These are phyloP conservation scores for Herpetospermum pedunculosum DNA, from an alignment of 306 rosid genomes.

Conservation along the genomic window DNA sequence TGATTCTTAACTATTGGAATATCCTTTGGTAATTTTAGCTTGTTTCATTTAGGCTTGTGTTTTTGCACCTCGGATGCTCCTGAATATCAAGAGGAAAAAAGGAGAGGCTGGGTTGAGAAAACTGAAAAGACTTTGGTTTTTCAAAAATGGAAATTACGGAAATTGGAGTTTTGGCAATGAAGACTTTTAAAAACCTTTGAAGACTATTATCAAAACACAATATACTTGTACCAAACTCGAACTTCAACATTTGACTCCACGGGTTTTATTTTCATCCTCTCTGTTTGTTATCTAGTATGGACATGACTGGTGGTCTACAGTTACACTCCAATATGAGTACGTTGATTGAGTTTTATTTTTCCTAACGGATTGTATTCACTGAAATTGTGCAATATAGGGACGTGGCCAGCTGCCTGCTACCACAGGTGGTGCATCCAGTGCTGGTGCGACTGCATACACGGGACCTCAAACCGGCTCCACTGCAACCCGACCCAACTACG, in stretches of 20 bases:
- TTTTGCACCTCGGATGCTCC: too few relatives aligned
- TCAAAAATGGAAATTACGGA: too few relatives aligned
- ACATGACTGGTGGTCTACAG: neutral
- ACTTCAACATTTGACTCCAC: neutral
- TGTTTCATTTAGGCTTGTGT: neutral
- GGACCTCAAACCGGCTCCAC: conserved; percentile 49
- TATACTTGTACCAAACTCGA: too few relatives aligned
- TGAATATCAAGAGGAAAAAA: too few relatives aligned
- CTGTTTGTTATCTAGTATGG: neutral
- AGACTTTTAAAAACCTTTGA: too few relatives aligned
- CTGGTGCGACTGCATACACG: conserved; percentile 16
- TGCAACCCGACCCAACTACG: conserved; percentile 16
- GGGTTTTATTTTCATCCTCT: neutral
- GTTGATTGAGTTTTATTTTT: neutral
- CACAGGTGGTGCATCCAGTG: conserved; percentile 14
- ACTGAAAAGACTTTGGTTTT: too few relatives aligned
- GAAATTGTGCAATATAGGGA: conserved; percentile 44
- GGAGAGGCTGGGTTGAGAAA: too few relatives aligned
- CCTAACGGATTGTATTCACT: neutral
- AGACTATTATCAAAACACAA: too few relatives aligned
- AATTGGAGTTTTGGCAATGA: too few relatives aligned
- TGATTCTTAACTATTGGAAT: neutral
- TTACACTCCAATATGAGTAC: neutral
- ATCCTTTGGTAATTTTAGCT: neutral
- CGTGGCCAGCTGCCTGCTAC: conserved; percentile 33